phyloP scores from a whole-genome alignment of 805 yeast genomes.

The Clavispora asparagi region DNA sequence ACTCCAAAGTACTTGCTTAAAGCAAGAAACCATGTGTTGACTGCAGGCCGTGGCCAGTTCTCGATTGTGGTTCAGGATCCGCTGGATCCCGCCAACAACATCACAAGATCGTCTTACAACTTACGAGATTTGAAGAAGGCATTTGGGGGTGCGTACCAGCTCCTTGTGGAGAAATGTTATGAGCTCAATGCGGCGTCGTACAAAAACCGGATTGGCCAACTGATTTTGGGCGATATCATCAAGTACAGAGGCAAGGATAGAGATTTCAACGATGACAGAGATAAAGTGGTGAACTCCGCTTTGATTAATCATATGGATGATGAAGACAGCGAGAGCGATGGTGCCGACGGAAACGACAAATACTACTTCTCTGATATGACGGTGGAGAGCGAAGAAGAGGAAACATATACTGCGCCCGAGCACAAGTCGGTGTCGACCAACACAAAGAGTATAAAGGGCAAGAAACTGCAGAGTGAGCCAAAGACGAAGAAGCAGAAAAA shows the following conservation, averaged over 20 bases:
- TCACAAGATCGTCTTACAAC: slow-evolving; percentile 81
- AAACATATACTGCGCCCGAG: background rate
- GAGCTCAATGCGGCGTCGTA: slow-evolving; percentile 62
- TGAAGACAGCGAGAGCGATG: slow-evolving; percentile 28
- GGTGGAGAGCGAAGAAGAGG: slow-evolving; percentile 29
- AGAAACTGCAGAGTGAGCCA: background rate
- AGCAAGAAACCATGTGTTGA: slow-evolving; percentile 44
- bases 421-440: background rate
- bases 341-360: slow-evolving; percentile 33
- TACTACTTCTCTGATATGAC: slow-evolving; percentile 42
- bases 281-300: slow-evolving; percentile 58
- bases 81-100: slow-evolving; percentile 74
- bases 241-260: slow-evolving; percentile 68
- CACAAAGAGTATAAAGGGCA: background rate
- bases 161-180: slow-evolving; percentile 70
- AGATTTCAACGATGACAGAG: slow-evolving; percentile 73
- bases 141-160: slow-evolving; percentile 82
- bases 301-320: slow-evolving; percentile 24
- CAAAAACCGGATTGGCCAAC: slow-evolving; percentile 61
- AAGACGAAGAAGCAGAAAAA: background rate
- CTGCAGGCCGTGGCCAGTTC: slow-evolving; percentile 50
- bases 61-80: slow-evolving; percentile 85
- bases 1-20: slow-evolving; percentile 59
- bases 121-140: slow-evolving; percentile 75
- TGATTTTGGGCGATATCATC: slow-evolving; percentile 75